Evolutionary conservation across 2,329 filamentous ascomycete species (phyloP).

Genomic region (Lasiodiplodia gonubiensis): DNA sequence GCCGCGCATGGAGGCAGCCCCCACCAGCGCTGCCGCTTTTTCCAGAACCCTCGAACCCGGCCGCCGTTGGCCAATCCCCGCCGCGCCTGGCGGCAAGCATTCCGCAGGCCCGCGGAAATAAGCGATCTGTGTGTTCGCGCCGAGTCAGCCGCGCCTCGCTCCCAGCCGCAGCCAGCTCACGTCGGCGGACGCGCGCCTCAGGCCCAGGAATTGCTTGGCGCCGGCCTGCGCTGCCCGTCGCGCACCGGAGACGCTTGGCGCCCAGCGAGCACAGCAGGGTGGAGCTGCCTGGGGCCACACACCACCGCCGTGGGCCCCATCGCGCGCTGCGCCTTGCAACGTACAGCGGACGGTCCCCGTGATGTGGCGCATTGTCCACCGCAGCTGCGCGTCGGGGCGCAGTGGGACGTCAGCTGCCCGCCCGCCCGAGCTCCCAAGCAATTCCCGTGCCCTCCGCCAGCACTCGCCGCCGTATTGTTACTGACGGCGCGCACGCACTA

Average conservation of each 20-base stretch:
- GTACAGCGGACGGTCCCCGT: slow-evolving; percentile 13
- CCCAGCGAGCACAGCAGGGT: slow-evolving; percentile 17
- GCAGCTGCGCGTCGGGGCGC: slow-evolving; percentile 23
- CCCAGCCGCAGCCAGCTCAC: slow-evolving; percentile 3
- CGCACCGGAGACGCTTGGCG: slow-evolving; percentile 18
- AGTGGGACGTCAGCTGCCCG: slow-evolving; percentile 26
- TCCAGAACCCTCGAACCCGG: slow-evolving; percentile 24
- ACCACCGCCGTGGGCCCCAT: slow-evolving; percentile 9
- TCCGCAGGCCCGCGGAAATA: slow-evolving; percentile 21
- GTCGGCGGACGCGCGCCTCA: slow-evolving; percentile 13
- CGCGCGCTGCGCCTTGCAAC: slow-evolving; percentile 23
- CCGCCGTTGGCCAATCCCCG: slow-evolving; percentile 10
- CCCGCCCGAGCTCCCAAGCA: not conserved
- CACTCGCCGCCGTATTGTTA: not conserved
- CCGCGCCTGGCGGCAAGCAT: not conserved
- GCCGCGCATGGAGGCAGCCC: slow-evolving; percentile 18
- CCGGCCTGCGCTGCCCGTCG: slow-evolving; percentile 4
- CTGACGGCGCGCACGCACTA: slow-evolving; percentile 1
- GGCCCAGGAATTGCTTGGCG: slow-evolving; percentile 8
- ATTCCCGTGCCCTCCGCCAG: not conserved
- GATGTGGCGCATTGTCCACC: slow-evolving; percentile 27
- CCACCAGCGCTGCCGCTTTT: slow-evolving; percentile 19
- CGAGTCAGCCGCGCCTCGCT: slow-evolving; percentile 15
- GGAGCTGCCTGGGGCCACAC: slow-evolving; percentile 19
- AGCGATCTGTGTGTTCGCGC: slow-evolving; percentile 25